phyloP scores from a whole-genome alignment of 176 grass and related monocot species.

The Poa pratensis region DNA sequence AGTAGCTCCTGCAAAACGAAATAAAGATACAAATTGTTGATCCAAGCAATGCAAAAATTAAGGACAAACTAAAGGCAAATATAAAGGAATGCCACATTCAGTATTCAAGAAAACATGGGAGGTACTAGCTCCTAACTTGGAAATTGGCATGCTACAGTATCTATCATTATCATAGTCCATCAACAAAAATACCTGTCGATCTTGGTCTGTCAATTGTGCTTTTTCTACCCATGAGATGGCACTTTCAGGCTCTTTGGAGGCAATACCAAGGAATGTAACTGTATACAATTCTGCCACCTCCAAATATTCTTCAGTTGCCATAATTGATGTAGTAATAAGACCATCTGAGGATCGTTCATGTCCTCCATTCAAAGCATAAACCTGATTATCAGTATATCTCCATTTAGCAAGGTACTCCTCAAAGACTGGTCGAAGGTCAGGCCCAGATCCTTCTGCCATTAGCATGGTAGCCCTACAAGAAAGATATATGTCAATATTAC shows the following conservation, averaged over 20 bases:
- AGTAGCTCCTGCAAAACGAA: conserved; percentile 41
- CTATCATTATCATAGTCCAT: background rate
- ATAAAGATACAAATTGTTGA: conserved; percentile 15
- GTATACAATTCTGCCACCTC: conserved; percentile 68
- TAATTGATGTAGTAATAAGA: conserved; percentile 25
- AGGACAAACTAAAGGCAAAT: background rate
- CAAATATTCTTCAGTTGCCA: conserved; percentile 53
- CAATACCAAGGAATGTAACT: conserved; percentile 62
- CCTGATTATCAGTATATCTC: conserved; percentile 48
- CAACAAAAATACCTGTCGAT: conserved; percentile 46
- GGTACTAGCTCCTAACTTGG: background rate
- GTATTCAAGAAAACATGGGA: background rate
- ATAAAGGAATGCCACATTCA: background rate
- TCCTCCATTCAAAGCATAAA: conserved; percentile 55
- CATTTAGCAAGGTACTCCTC: conserved; percentile 75
- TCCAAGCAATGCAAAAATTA: background rate
- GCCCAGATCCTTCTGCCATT: conserved; percentile 56
- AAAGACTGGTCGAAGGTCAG: conserved; percentile 58
- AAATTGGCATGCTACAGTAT: background rate
- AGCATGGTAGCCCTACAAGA: conserved; percentile 71
- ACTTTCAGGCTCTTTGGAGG: conserved; percentile 45
- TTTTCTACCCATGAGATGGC: conserved; percentile 68
- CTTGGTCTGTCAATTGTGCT: conserved; percentile 45
- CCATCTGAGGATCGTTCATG: conserved; percentile 9
- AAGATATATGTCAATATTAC: conserved; percentile 18